phyloP scores from a whole-genome alignment of 1,139 yeast genomes.

The Sugiyamaella neomexicana region DNA sequence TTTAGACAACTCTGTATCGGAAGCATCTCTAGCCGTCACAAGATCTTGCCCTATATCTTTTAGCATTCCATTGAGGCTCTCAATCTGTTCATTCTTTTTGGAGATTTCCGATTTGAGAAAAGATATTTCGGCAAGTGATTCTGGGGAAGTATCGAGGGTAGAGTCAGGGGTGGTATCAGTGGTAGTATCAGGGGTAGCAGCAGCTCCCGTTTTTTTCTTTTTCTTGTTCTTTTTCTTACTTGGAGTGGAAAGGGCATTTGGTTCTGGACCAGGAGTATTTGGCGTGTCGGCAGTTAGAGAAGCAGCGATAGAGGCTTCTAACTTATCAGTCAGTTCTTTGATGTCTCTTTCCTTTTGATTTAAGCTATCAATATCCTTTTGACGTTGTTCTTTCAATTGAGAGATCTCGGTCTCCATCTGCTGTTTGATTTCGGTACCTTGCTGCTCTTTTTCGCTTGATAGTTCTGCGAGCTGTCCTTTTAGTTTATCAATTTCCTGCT shows the following conservation, averaged over 20 bases:
- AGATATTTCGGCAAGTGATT: neutral
- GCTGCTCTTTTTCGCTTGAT: neutral
- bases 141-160: neutral
- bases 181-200: neutral
- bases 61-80: conserved; percentile 66
- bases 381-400: conserved; percentile 3
- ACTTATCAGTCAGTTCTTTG: neutral
- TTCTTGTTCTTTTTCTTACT: conserved; percentile 32
- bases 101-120: conserved; percentile 11
- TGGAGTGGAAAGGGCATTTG: conserved; percentile 18
- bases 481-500: neutral
- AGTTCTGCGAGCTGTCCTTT: neutral
- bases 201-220: conserved; percentile 28
- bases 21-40: conserved; percentile 44
- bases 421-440: neutral
- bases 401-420: conserved; percentile 12
- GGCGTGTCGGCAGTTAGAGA: neutral
- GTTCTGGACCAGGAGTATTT: conserved; percentile 4
- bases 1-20: conserved; percentile 1
- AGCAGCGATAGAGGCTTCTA: neutral
- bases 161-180: neutral
- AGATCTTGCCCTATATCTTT: conserved; percentile 73
- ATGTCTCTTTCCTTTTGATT: neutral
- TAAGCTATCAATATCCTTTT: neutral
- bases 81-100: conserved; percentile 51